These are phyloP conservation scores for Akanthomyces lecanii DNA, from an alignment of 2,329 filamentous ascomycete genomes.

Conservation along the genomic window DNA sequence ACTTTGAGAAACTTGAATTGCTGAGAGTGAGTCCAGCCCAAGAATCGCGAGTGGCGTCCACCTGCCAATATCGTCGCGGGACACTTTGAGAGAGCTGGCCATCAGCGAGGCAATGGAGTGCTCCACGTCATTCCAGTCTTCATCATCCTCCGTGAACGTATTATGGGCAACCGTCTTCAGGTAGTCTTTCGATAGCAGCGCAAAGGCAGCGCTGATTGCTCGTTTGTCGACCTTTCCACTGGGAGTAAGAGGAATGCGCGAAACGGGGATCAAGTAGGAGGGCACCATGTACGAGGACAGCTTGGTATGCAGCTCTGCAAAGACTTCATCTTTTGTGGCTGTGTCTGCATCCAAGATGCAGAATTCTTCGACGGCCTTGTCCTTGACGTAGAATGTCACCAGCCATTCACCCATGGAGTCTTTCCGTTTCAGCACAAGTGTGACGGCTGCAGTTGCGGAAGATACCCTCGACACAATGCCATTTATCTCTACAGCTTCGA, in stretches of 20 bases:
- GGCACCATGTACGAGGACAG: conserved; percentile 79
- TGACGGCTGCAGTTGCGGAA: conserved; percentile 57
- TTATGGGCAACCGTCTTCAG: conserved; percentile 36
- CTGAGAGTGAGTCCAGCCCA: conserved; percentile 79
- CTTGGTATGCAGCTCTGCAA: conserved; percentile 46
- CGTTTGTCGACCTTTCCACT: conserved; percentile 71
- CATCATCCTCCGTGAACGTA: conserved; percentile 28
- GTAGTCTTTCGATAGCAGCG: conserved; percentile 38
- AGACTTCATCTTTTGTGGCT: conserved; percentile 43
- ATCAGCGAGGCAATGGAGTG: conserved; percentile 51
- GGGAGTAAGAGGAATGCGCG: conserved; percentile 63
- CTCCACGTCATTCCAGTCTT: conserved; percentile 54
- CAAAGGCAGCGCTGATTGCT: conserved; percentile 46
- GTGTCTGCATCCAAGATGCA: conserved; percentile 34
- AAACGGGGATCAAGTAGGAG: conserved; percentile 65
- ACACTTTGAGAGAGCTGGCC: conserved; percentile 43
- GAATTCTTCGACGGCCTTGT: conserved; percentile 25
- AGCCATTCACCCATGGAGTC: conserved; percentile 47
- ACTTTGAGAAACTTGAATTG: conserved; percentile 62
- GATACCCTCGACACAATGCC: conserved; percentile 51
- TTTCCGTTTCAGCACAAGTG: conserved; percentile 50
- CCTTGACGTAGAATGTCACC: conserved; percentile 64
- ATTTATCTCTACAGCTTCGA: conserved; percentile 75
- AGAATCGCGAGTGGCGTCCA: conserved; percentile 73
- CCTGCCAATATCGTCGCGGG: conserved; percentile 46